Evolutionary conservation across 305 asterid species (phyloP).

Genomic region (Solanum chacoense): DNA sequence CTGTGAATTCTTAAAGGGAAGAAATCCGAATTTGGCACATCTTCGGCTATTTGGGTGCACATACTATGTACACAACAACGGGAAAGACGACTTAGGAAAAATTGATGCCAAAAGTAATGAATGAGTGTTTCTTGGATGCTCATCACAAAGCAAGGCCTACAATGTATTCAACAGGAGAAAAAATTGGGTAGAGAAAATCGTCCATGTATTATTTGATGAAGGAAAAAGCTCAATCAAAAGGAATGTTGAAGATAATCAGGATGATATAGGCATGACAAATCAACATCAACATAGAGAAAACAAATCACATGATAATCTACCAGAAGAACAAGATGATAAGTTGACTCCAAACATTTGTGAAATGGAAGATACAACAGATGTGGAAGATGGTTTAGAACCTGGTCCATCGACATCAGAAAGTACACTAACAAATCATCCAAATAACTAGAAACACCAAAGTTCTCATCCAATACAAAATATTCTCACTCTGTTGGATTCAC

Average conservation of each 20-base stretch:
- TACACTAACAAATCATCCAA: background rate
- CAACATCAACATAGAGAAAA: background rate
- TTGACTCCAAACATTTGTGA: background rate
- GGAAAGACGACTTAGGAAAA: background rate
- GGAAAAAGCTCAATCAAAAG: too few relatives aligned
- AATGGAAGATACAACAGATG: background rate
- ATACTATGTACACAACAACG: background rate
- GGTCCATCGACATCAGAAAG: background rate
- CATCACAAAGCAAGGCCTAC: background rate
- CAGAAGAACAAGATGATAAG: background rate
- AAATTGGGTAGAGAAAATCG: too few relatives aligned
- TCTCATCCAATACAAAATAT: background rate
- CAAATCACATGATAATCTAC: background rate
- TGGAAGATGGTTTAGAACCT: background rate
- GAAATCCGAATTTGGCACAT: background rate
- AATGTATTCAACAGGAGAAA: background rate
- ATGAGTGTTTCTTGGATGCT: background rate
- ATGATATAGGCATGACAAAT: background rate
- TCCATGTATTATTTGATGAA: too few relatives aligned
- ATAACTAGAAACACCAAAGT: background rate
- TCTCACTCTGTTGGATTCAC: background rate
- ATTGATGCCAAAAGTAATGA: background rate
- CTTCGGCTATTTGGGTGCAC: background rate
- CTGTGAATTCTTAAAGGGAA: background rate
- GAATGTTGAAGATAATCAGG: background rate